Base-by-base conservation (phyloP, 2,329 filamentous ascomycete genomes). In the Colletotrichum chlorophyti region DNA sequence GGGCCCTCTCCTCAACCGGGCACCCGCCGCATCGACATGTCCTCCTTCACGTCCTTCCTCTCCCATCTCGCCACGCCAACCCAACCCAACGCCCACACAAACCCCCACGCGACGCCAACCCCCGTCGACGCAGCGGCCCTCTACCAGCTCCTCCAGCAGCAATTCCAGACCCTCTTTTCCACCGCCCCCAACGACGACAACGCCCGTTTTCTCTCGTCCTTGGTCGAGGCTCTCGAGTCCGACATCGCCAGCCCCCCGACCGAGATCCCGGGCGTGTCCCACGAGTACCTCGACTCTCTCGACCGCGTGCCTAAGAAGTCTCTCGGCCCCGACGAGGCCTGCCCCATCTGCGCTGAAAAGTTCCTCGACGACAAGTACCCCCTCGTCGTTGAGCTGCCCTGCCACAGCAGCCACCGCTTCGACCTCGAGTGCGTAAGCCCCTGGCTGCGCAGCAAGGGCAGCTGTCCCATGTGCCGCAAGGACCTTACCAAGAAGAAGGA, bases 371-470 rank as follows among this genome's bases (percentile, higher is more conserved):
- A 89, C 66, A 73, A 76, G 65, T 87, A 84, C 68, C 83, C 81
- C 53, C 75, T 89, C 2, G 85, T 89, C 11, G 86, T 89, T 24
- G 80, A 86, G 75, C 76, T 89, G 66, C 85, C 85, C 35, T 89
- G 86, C 68, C 76, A 85, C 65, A 77, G 76, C 27, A 74, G 70
- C 35, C 86, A 89, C 69, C 74, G 73, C 46, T 89, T 87, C 67
- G 86, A 89, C 65, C 71, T 89, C n/a, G 86, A 89, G 73, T 89
- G 86, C 65, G 84, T 89, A 2, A 83, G 80, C 4, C 86, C 86
- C 6, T 89, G 86, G 86, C 69, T 89, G 68, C 74, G 80, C 69
- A 80, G 83, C 65, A 86, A 88, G 71, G 86, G 86, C 32, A 87
- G 79, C 27, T 89, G 86, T 68, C 86, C 86, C 34, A 76, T 88